Evolutionary conservation across 768 basidiomycete genomes (phyloP), one percentile per base, ranked within the genome.

Genomic region (Cystoderma amianthinum): DNA sequence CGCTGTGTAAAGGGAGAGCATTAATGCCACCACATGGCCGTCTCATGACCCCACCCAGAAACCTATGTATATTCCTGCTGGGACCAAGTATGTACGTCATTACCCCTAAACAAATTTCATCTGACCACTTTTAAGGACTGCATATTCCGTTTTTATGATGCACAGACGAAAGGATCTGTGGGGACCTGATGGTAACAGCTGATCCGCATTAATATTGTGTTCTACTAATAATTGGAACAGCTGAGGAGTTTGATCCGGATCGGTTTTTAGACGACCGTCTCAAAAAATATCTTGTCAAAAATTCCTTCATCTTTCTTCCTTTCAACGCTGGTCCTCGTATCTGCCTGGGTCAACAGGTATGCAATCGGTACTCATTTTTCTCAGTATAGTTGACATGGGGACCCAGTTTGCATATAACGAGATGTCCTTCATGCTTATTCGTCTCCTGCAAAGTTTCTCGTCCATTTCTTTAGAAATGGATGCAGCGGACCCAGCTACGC

Each of bases 301-400:
- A 82, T 47, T 72, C 80, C 0, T 83, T 80, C 61, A 80, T 83
- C 43, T 87, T 2, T n/a, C n/a, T n/a, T n/a, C n/a, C n/a, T n/a
- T n/a, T n/a, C n/a, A n/a, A n/a, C n/a, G n/a, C n/a, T n/a, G 72
- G 72, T 12, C 78, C 78, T 4, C 67, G 76, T 12, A 77, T 79
- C 40, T 79, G 77, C 46, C 66, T 78, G 3, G 78, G 78, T 3
- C 78, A 80, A 61, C 75, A 78, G 60, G 77, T 71, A 36, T 23
- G 45, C 44, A 16, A 35, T 19, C 35, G 30, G 15, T 32, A n/a
- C n/a, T n/a, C n/a, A n/a, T n/a, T n/a, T n/a, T n/a, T n/a, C n/a
- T n/a, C n/a, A n/a, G n/a, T n/a, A n/a, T n/a, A n/a, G n/a, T n/a
- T n/a, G n/a, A n/a, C n/a, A n/a, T n/a, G n/a, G n/a, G n/a, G n/a